Percentiles rank a stretch among this genome's conserved stretches.
Evolutionary conservation across 495 filamentous ascomycete genomes (phyloP).

Genomic region (Durotheca rogersii): DNA sequence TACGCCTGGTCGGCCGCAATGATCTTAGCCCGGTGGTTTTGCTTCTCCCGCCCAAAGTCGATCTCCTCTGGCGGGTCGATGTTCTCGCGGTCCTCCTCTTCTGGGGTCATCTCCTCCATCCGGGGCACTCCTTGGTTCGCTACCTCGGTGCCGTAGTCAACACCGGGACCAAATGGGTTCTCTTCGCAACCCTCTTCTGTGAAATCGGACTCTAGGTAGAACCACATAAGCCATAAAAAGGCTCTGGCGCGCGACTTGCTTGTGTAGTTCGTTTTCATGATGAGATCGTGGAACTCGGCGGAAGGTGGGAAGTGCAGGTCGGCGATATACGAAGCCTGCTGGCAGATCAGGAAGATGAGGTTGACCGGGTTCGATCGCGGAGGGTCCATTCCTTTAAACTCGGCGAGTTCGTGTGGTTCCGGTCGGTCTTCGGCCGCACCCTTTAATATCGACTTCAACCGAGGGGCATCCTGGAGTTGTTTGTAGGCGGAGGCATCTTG

Average conservation of each 20-base stretch:
- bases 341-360: conserved; percentile 90
- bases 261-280: conserved; percentile 83
- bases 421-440: conserved; percentile 91
- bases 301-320: conserved; percentile 85
- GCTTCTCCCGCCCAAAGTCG: conserved; percentile 82
- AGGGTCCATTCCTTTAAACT: conserved; percentile 63
- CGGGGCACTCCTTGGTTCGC: conserved; percentile 77
- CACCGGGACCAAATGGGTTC: conserved; percentile 86
- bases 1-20: conserved; percentile 56
- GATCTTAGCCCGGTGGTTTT: conserved; percentile 76
- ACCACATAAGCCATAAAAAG: conserved; percentile 99
- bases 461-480: conserved; percentile 93
- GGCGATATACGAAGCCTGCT: conserved; percentile 86
- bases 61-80: conserved; percentile 85
- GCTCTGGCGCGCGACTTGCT: conserved; percentile 82
- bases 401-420: conserved; percentile 82
- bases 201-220: conserved; percentile 97
- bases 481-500: conserved; percentile 97
- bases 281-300: conserved; percentile 91
- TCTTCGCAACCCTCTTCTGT: conserved; percentile 74
- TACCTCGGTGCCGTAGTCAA: conserved; percentile 60
- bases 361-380: conserved; percentile 97
- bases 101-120: conserved; percentile 73
- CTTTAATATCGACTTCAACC: conserved; percentile 95
- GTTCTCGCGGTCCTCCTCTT: conserved; percentile 80